Evolutionary conservation across 164 flowering plant genomes (phyloP).

Genomic region (Saururus chinensis): DNA sequence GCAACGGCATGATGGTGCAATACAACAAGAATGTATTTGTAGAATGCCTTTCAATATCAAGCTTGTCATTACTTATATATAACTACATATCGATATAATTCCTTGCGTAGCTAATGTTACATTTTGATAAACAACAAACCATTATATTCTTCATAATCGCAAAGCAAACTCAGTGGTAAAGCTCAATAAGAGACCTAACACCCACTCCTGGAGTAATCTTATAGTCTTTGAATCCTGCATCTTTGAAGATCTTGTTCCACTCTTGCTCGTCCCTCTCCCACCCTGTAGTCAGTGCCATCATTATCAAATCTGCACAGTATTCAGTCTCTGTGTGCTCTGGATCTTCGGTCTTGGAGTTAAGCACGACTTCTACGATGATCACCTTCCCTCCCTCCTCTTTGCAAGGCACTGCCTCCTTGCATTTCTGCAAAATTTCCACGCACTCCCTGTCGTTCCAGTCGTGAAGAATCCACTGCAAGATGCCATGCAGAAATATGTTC

Average conservation of each 20-base stretch:
- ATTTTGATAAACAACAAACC: too few relatives aligned
- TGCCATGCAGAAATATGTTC: background rate
- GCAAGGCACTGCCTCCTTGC: slow-evolving; percentile 5
- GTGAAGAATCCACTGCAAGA: slow-evolving; percentile 5
- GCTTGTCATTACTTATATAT: too few relatives aligned
- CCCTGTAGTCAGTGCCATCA: slow-evolving; percentile 11
- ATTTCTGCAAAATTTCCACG: slow-evolving; percentile 5
- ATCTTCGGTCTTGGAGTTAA: background rate
- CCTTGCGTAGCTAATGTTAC: too few relatives aligned
- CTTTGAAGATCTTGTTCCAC: slow-evolving; percentile 5
- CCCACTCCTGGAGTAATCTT: background rate
- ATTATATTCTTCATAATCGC: too few relatives aligned
- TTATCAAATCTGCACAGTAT: slow-evolving; percentile 4
- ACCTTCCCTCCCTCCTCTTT: slow-evolving; percentile 7
- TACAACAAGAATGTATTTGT: too few relatives aligned
- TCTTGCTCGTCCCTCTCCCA: too few relatives aligned
- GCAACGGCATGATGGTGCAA: too few relatives aligned
- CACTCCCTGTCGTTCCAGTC: slow-evolving; percentile 7
- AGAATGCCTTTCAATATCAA: too few relatives aligned
- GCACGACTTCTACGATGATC: slow-evolving; percentile 9
- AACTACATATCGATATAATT: too few relatives aligned
- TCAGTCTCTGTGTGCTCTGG: background rate
- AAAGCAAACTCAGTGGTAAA: too few relatives aligned
- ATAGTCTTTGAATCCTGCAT: slow-evolving; percentile 5
- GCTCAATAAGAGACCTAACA: too few relatives aligned